Conservation (phyloP, 2,329 filamentous ascomycete species). For the Diplodia intermedia region DNA sequence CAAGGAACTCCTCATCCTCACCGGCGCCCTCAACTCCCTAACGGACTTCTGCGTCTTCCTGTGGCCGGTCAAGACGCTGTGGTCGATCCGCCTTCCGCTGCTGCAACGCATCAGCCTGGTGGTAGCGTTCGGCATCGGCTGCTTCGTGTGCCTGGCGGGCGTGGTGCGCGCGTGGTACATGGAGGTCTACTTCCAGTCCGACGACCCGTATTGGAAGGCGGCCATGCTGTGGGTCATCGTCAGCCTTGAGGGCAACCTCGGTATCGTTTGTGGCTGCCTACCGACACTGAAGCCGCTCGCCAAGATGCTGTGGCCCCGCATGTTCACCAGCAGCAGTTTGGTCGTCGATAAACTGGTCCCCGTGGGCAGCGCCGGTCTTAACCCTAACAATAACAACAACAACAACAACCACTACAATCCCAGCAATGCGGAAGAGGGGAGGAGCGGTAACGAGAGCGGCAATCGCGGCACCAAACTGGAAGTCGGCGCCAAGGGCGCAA, state of each 20-base stretch:
- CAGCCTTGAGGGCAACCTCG: constrained; percentile 42
- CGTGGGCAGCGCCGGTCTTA: background rate
- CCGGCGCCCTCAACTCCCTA: constrained; percentile 42
- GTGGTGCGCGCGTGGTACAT: constrained; percentile 43
- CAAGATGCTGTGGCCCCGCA: constrained; percentile 38
- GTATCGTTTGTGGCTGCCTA: constrained; percentile 45
- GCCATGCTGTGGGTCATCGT: constrained; percentile 40
- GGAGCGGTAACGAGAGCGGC: background rate
- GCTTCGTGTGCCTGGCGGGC: constrained; percentile 44
- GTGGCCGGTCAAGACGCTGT: constrained; percentile 43
- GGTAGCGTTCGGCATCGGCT: constrained; percentile 42
- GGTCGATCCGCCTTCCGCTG: constrained; percentile 40
- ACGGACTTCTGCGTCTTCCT: constrained; percentile 46
- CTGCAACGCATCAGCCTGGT: constrained; percentile 42
- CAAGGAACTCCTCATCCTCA: constrained; percentile 37
- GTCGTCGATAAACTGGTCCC: background rate
- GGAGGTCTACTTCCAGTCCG: constrained; percentile 39
- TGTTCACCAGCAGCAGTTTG: constrained; percentile 36
- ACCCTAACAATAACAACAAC: too few relatives aligned
- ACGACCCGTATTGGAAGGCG: constrained; percentile 40
- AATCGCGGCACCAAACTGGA: background rate
- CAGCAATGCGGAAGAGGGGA: background rate
- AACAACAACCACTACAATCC: background rate
- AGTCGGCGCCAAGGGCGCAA: background rate
- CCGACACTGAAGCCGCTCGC: constrained; percentile 46